Evolutionary conservation across 768 basidiomycete genomes (phyloP).

Genomic region (Lactarius hatsudake): DNA sequence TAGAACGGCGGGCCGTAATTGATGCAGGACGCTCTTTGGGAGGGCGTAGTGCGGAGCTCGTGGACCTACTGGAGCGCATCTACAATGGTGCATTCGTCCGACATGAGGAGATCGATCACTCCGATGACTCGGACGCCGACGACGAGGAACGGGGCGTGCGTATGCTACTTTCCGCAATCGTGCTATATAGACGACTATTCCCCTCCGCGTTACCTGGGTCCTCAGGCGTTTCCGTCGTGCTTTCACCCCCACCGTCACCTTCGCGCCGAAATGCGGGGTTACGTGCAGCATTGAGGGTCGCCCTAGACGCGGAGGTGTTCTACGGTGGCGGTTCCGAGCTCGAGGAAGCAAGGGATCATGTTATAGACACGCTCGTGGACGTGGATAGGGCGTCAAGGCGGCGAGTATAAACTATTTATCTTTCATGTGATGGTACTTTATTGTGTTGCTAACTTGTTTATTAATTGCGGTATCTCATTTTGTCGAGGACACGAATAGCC

Average conservation of each 20-base stretch:
- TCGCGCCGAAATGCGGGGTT: slow-evolving; percentile 40
- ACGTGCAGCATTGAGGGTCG: slow-evolving; percentile 47
- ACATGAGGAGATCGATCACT: slow-evolving; percentile 32
- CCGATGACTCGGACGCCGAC: slow-evolving; percentile 22
- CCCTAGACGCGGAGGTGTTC: slow-evolving; percentile 54
- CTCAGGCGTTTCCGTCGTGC: slow-evolving; percentile 36
- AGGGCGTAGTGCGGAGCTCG: slow-evolving; percentile 53
- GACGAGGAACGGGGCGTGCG: slow-evolving; percentile 52
- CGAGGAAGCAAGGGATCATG: slow-evolving; percentile 75
- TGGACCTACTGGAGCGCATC: slow-evolving; percentile 52
- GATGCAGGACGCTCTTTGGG: slow-evolving; percentile 63
- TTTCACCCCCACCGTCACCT: slow-evolving; percentile 63
- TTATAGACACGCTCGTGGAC: slow-evolving; percentile 65
- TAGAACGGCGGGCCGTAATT: slow-evolving; percentile 48
- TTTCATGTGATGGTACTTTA: slow-evolving; percentile 25
- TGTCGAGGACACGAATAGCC: not conserved
- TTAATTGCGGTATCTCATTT: not conserved
- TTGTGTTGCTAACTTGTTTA: slow-evolving; percentile 10
- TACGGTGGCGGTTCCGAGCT: slow-evolving; percentile 39
- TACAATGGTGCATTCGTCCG: slow-evolving; percentile 29
- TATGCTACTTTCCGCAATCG: slow-evolving; percentile 56
- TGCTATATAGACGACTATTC: slow-evolving; percentile 63
- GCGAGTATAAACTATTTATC: slow-evolving; percentile 18
- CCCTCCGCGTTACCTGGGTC: slow-evolving; percentile 31
- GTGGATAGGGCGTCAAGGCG: slow-evolving; percentile 24